phyloP scores from a whole-genome alignment of 1,139 yeast species.

The Groenewaldozyma sp. region DNA sequence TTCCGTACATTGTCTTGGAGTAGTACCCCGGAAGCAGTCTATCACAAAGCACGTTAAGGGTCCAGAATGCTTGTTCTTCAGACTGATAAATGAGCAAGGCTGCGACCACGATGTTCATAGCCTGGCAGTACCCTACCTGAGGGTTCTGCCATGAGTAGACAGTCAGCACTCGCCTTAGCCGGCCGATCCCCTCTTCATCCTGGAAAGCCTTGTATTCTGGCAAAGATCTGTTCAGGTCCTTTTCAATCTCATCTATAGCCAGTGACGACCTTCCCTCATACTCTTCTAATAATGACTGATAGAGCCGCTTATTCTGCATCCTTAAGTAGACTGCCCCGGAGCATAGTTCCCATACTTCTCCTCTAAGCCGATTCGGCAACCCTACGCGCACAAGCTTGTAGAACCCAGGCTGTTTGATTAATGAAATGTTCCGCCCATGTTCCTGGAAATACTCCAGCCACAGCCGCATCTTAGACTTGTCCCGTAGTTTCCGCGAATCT shows the following conservation, averaged over 20 bases:
- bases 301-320: conserved; percentile 52
- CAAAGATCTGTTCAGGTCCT: conserved; percentile 84
- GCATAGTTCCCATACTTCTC: conserved; percentile 92
- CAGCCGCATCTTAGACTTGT: conserved; percentile 75
- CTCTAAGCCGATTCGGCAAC: conserved; percentile 81
- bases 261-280: conserved; percentile 58
- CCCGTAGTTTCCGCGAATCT: conserved; percentile 64
- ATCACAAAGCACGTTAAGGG: conserved; percentile 74
- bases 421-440: conserved; percentile 76
- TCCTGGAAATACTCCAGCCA: conserved; percentile 87
- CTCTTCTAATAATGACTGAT: conserved; percentile 46
- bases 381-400: conserved; percentile 83
- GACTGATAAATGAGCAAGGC: conserved; percentile 88
- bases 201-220: conserved; percentile 97
- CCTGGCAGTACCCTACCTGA: conserved; percentile 96
- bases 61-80: conserved; percentile 98
- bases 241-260: conserved; percentile 94
- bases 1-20: conserved; percentile 96
- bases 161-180: conserved; percentile 77
- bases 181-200: conserved; percentile 68
- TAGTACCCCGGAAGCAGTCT: conserved; percentile 89
- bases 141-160: conserved; percentile 98
- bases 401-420: conserved; percentile 67
- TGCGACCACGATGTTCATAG: conserved; percentile 97
- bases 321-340: conserved; percentile 79